Evolutionary conservation across 345 rosid genomes (phyloP).

Genomic region (Camelina sativa): DNA sequence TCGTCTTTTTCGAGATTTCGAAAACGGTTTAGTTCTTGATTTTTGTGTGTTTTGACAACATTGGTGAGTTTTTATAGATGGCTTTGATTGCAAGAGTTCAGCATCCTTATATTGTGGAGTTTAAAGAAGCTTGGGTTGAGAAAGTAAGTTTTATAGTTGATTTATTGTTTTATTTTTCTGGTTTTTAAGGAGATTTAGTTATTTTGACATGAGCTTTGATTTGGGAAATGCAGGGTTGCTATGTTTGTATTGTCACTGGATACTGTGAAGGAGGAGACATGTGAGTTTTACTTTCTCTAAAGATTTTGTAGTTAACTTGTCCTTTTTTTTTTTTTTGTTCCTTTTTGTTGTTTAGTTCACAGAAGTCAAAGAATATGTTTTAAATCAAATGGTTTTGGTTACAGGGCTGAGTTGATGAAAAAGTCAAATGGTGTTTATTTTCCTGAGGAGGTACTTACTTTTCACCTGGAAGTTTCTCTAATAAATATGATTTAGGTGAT

Average conservation of each 20-base stretch:
- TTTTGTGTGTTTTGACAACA: background rate
- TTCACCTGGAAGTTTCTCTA: slow-evolving; percentile 13
- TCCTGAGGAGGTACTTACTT: slow-evolving; percentile 81
- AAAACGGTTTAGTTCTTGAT: background rate
- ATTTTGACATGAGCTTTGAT: background rate
- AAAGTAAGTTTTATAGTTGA: slow-evolving; percentile 59
- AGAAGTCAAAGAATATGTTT: slow-evolving; percentile 10
- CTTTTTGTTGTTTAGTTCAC: slow-evolving; percentile 24
- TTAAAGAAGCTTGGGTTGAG: slow-evolving; percentile 99
- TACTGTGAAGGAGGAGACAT: slow-evolving; percentile 99
- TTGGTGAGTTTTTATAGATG: slow-evolving; percentile 61
- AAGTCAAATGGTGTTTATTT: slow-evolving; percentile 83
- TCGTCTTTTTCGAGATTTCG: background rate
- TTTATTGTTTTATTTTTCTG: background rate
- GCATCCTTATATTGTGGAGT: slow-evolving; percentile 94
- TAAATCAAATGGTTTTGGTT: slow-evolving; percentile 13
- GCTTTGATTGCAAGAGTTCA: slow-evolving; percentile 87
- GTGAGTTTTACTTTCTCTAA: slow-evolving; percentile 56
- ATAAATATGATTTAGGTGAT: background rate
- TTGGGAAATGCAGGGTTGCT: slow-evolving; percentile 78
- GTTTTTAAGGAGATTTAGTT: slow-evolving; percentile 4
- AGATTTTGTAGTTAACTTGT: slow-evolving; percentile 16
- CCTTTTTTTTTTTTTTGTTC: background rate
- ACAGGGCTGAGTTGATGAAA: slow-evolving; percentile 97
- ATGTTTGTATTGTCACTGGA: slow-evolving; percentile 97